Conservation (phyloP, 2,329 filamentous ascomycete species). For the Hirsutella minnesotensis region DNA sequence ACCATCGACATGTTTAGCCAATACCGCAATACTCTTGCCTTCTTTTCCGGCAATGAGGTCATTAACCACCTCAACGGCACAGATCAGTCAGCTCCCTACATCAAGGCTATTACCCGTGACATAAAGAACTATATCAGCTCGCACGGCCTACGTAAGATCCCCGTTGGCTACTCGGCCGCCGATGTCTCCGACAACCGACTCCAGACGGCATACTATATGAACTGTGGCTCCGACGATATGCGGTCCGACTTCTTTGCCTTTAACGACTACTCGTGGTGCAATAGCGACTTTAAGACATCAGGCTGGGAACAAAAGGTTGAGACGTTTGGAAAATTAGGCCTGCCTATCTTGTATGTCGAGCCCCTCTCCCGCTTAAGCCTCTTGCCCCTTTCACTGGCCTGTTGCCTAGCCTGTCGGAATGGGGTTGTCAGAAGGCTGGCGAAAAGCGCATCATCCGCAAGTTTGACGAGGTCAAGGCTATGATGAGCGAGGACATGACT, state of each 20-base stretch:
- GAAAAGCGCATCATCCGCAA: too few relatives aligned
- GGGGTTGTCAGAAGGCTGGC: background rate
- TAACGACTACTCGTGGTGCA: slow-evolving; percentile 85
- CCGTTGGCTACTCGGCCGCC: slow-evolving; percentile 67
- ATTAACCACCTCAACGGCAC: slow-evolving; percentile 56
- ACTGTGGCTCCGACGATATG: slow-evolving; percentile 75
- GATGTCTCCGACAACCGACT: slow-evolving; percentile 78
- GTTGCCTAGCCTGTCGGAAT: background rate
- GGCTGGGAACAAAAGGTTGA: slow-evolving; percentile 84
- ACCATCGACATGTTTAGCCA: slow-evolving; percentile 74
- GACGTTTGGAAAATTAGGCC: slow-evolving; percentile 75
- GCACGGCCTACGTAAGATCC: slow-evolving; percentile 51
- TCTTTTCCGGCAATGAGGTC: slow-evolving; percentile 75
- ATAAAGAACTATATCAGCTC: slow-evolving; percentile 58
- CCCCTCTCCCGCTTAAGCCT: background rate
- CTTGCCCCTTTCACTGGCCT: background rate
- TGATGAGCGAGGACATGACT: background rate
- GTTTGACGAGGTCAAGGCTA: background rate
- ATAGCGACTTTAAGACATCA: slow-evolving; percentile 54
- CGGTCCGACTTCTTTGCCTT: slow-evolving; percentile 83
- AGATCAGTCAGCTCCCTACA: slow-evolving; percentile 56
- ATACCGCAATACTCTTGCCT: slow-evolving; percentile 79
- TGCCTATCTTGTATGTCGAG: slow-evolving; percentile 62
- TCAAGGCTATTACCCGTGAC: slow-evolving; percentile 70
- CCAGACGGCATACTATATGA: slow-evolving; percentile 85